These are phyloP conservation scores for Geotrichum citri-aurantii DNA, from an alignment of 1,139 yeast species.

Conservation along the genomic window DNA sequence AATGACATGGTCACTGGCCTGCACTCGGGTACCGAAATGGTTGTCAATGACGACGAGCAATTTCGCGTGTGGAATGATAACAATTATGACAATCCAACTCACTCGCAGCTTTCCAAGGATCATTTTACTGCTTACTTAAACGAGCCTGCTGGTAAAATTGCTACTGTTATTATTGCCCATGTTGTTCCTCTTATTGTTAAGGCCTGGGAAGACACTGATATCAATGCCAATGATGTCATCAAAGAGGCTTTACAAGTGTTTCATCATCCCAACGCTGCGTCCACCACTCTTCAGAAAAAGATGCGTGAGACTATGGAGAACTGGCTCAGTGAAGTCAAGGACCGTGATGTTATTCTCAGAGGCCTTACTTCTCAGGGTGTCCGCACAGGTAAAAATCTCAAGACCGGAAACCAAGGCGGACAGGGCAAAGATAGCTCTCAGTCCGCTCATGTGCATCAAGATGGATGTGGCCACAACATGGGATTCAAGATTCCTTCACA, in stretches of 20 bases:
- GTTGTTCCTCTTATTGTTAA: slow-evolving; percentile 46
- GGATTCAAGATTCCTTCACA: slow-evolving; percentile 13
- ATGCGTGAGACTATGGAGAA: slow-evolving; percentile 23
- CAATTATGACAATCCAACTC: slow-evolving; percentile 25
- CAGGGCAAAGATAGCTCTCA: not conserved
- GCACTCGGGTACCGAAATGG: slow-evolving; percentile 24
- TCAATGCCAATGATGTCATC: slow-evolving; percentile 19
- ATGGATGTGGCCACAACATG: slow-evolving; percentile 16
- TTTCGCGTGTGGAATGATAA: slow-evolving; percentile 27
- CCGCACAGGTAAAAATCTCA: slow-evolving; percentile 20
- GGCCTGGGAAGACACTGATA: slow-evolving; percentile 25
- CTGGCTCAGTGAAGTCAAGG: slow-evolving; percentile 22
- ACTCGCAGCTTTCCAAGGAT: slow-evolving; percentile 28
- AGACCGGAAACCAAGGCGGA: slow-evolving; percentile 4
- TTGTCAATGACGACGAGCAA: slow-evolving; percentile 27
- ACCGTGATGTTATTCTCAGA: slow-evolving; percentile 17
- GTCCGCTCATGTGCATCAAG: slow-evolving; percentile 11
- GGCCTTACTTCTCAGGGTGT: slow-evolving; percentile 26
- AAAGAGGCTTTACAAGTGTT: slow-evolving; percentile 23
- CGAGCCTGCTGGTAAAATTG: slow-evolving; percentile 45
- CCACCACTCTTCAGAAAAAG: slow-evolving; percentile 22
- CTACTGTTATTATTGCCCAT: slow-evolving; percentile 46
- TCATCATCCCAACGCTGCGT: slow-evolving; percentile 26
- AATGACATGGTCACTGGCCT: slow-evolving; percentile 22
- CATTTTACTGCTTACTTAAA: slow-evolving; percentile 29